Base-by-base conservation (phyloP, 352 stramenopile genomes). In the Phytophthora pisi region DNA sequence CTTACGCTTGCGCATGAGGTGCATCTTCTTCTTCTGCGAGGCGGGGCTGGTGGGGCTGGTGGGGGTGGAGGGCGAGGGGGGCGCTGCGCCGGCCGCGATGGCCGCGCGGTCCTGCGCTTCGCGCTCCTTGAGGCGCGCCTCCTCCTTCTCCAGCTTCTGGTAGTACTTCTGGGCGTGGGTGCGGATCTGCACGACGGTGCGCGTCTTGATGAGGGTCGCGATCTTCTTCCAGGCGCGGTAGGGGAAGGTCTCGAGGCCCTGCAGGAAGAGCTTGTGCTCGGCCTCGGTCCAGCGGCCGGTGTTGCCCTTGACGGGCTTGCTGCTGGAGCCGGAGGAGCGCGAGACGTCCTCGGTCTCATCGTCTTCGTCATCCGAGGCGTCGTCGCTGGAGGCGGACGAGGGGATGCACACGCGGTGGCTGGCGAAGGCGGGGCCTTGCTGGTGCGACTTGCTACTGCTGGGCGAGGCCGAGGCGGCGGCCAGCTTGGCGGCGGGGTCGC, bases 211-310 rank as follows among this genome's bases (percentile, higher is more conserved):
- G 24, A 95, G 81, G 46, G 85, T 88, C 23, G 92, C 91, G 20
- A 99, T 99, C 75, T 96, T 95, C 79, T 96, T 96, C 88, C 88
- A 96, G 13, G 86, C 88, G 26, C 86, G 84, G 64, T 95, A 94
- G 34, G 86, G 86, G 64, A 95, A 96, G 58, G 84, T 86, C 69
- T 95, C 86, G 45, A 96, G 82, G 0, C 88, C 88, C 63, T 95
- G 81, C 13, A 96, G 72, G 59, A 96, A 96, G n/a, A 96, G 82
- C 74, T 95, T 88, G 74, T 96, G 88, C 73, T 96, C 88, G 4
- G 84, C 80, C 50, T 96, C 87, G 4, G 88, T 96, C 88, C 88
- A 96, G 10, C 88, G 85, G 7, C 88, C 88, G 0, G 88, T 96
- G 74, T 93, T 95, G 53, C 74, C 81, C 75, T 95, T 93, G 38